Percentiles rank a stretch among this genome's conserved stretches.
Conservation (phyloP, 257 asterid species). For the Solanum tacnaense region DNA sequence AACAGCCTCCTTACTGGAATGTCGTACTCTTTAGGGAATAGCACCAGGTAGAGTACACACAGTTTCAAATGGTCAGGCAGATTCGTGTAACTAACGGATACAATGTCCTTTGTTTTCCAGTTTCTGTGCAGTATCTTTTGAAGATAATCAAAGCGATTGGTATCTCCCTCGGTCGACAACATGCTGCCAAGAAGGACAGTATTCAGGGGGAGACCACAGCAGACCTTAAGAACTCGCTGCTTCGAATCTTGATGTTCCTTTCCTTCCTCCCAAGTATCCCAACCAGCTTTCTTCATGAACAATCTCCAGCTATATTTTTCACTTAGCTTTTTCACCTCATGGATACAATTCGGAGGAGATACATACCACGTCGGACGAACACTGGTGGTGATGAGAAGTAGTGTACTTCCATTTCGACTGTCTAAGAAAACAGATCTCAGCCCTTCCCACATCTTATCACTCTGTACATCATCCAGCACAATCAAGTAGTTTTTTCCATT, state of each 20-base stretch:
- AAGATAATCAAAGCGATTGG: neutral
- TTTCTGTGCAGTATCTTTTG: neutral
- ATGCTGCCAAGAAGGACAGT: constrained; percentile 27
- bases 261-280: neutral
- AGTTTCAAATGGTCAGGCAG: constrained; percentile 7
- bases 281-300: constrained; percentile 11
- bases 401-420: constrained; percentile 2
- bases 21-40: constrained; percentile 25
- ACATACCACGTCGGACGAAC: neutral
- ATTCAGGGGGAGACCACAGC: constrained; percentile 12
- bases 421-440: constrained; percentile 5
- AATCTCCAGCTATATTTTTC: neutral
- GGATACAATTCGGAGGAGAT: neutral
- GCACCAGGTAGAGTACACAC: constrained; percentile 19
- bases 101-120: neutral
- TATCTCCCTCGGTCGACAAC: neutral
- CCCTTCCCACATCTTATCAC: neutral
- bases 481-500: constrained; percentile 7
- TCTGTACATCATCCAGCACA: constrained; percentile 16
- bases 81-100: constrained; percentile 11
- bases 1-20: constrained; percentile 28
- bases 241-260: neutral
- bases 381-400: constrained; percentile 9
- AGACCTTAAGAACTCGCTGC: neutral
- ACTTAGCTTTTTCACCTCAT: neutral